Conservation (phyloP, 495 filamentous ascomycete species). For the Glonium stellatum region DNA sequence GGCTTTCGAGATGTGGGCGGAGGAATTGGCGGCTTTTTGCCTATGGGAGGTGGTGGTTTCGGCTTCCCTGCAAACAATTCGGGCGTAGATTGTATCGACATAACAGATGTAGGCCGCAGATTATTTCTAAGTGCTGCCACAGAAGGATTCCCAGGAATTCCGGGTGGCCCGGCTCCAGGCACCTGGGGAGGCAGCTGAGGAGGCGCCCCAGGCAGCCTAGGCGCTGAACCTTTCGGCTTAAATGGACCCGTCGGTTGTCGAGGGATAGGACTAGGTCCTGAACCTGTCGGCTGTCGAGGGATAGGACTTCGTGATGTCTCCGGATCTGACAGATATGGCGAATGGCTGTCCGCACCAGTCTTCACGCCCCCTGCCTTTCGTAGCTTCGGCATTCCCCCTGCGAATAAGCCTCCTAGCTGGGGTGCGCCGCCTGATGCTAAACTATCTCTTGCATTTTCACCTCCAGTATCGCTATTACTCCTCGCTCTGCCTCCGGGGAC, state of each 20-base stretch:
- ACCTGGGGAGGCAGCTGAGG: slow-evolving; percentile 65
- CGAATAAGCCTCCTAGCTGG: slow-evolving; percentile 83
- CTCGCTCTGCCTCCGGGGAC: slow-evolving; percentile 61
- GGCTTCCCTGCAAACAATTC: slow-evolving; percentile 31
- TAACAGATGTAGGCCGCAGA: slow-evolving; percentile 33
- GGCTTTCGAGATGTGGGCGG: slow-evolving; percentile 55
- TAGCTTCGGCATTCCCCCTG: slow-evolving; percentile 91
- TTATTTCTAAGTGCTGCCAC: slow-evolving; percentile 34
- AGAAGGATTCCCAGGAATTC: slow-evolving; percentile 40
- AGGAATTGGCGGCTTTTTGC: slow-evolving; percentile 41
- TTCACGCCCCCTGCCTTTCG: slow-evolving; percentile 79
- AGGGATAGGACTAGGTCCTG: slow-evolving; percentile 47
- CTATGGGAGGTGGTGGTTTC: slow-evolving; percentile 40
- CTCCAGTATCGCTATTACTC: slow-evolving; percentile 70
- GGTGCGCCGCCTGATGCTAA: slow-evolving; percentile 53
- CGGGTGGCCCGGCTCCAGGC: slow-evolving; percentile 46
- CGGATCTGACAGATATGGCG: slow-evolving; percentile 73
- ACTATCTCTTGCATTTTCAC: slow-evolving; percentile 41
- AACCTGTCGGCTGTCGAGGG: slow-evolving; percentile 43
- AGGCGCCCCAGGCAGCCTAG: slow-evolving; percentile 61
- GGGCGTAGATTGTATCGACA: slow-evolving; percentile 29
- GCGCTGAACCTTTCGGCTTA: slow-evolving; percentile 53
- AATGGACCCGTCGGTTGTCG: slow-evolving; percentile 45
- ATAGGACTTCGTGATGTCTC: slow-evolving; percentile 51
- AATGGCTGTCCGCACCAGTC: slow-evolving; percentile 73